Evolutionary conservation across 1,284 basidiomycete genomes (phyloP).

Genomic region (Tilletia indica): DNA sequence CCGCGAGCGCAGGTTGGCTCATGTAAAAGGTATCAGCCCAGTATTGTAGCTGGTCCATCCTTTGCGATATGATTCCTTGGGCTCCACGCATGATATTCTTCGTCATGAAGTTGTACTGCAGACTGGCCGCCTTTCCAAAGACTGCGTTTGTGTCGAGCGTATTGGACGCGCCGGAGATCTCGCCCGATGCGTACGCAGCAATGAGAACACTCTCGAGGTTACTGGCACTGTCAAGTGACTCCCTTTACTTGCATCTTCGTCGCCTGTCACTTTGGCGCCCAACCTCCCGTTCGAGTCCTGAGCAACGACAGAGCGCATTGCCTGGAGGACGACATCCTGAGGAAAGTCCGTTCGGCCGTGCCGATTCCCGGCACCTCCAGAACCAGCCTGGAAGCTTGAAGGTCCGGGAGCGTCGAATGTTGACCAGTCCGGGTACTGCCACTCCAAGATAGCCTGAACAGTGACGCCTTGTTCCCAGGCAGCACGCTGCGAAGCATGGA

Average conservation of each 20-base stretch:
- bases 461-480: slow-evolving; percentile 13
- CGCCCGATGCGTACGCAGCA: background rate
- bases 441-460: slow-evolving; percentile 4
- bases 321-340: slow-evolving; percentile 8
- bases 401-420: slow-evolving; percentile 1
- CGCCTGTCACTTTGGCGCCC: background rate
- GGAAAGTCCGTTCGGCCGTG: background rate
- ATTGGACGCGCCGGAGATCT: background rate
- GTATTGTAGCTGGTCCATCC: background rate
- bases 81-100: background rate
- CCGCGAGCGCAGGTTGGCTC: background rate
- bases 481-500: slow-evolving; percentile 5
- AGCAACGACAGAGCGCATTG: slow-evolving; percentile 1
- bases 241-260: background rate
- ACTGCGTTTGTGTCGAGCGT: background rate
- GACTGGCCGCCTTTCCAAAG: background rate
- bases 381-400: background rate
- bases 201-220: slow-evolving; percentile 10
- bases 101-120: background rate
- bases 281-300: background rate
- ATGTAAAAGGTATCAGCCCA: slow-evolving; percentile 14
- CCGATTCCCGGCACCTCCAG: background rate
- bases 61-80: slow-evolving; percentile 6
- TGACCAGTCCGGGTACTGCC: slow-evolving; percentile 4
- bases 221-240: background rate